Percentiles rank a stretch among this genome's conserved stretches.
phyloP scores from a whole-genome alignment of 352 stramenopile genomes.

The Thalassiosira mediterranea region DNA sequence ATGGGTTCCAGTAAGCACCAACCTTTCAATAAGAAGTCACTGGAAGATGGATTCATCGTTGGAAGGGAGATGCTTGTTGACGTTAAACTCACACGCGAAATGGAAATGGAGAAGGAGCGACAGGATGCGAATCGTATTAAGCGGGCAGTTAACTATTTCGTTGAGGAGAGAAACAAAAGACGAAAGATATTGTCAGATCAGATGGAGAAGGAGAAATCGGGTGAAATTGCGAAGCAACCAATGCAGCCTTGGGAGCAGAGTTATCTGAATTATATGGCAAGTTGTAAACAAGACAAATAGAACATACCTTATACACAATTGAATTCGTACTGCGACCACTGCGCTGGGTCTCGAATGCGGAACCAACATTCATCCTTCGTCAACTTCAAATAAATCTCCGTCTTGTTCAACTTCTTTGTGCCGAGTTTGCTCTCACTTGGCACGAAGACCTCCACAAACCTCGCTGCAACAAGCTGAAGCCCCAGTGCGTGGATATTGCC shows the following conservation, averaged over 20 bases:
- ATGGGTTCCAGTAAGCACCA: neutral
- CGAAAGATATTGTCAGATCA: conserved; percentile 11
- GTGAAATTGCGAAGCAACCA: neutral
- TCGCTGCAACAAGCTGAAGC: neutral
- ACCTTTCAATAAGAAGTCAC: conserved; percentile 1
- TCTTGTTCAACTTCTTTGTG: conserved; percentile 14
- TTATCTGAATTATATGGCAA: too few relatives aligned
- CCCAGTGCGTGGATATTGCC: conserved; percentile 10
- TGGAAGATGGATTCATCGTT: neutral
- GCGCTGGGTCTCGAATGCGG: neutral
- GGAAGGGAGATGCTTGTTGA: neutral
- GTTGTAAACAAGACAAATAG: too few relatives aligned
- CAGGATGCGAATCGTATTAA: neutral
- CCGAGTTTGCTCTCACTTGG: neutral
- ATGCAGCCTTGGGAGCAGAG: too few relatives aligned
- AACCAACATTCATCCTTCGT: neutral
- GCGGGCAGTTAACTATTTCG: conserved; percentile 1
- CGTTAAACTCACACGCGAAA: neutral
- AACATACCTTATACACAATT: conserved; percentile 3
- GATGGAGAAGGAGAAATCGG: neutral
- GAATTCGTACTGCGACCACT: neutral
- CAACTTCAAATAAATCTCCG: neutral
- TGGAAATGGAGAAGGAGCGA: neutral
- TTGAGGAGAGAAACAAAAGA: conserved; percentile 7
- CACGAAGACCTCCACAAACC: conserved; percentile 12